These are phyloP conservation scores for Barnettozyma populi DNA, from an alignment of 805 yeast genomes.

Conservation along the genomic window DNA sequence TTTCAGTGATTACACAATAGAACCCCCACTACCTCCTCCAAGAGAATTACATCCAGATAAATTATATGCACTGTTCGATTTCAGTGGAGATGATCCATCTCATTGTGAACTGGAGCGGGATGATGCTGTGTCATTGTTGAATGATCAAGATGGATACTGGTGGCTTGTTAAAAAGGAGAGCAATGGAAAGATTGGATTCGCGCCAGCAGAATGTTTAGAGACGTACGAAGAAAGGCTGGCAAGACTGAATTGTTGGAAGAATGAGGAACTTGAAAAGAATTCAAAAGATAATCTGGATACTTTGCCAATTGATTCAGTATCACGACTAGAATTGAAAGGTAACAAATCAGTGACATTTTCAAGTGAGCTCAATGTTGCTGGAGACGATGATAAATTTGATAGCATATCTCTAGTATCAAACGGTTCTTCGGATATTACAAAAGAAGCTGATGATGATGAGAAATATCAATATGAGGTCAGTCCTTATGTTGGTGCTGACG, in stretches of 20 bases:
- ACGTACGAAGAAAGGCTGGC: conserved; percentile 90
- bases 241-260: conserved; percentile 84
- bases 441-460: not conserved
- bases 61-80: conserved; percentile 81
- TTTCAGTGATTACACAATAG: conserved; percentile 35
- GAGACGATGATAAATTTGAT: conserved; percentile 8
- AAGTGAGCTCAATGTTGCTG: conserved; percentile 13
- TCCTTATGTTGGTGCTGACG: conserved; percentile 14
- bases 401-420: not conserved
- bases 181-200: conserved; percentile 81
- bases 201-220: conserved; percentile 94
- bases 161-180: conserved; percentile 69
- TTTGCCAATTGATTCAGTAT: conserved; percentile 1
- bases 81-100: conserved; percentile 87
- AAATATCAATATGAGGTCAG: conserved; percentile 7
- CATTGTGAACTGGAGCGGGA: conserved; percentile 78
- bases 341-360: conserved; percentile 23
- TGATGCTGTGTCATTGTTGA: conserved; percentile 75
- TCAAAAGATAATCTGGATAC: conserved; percentile 13
- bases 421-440: not conserved
- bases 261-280: conserved; percentile 49
- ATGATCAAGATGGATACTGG: conserved; percentile 94
- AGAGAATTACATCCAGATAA: conserved; percentile 76
- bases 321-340: conserved; percentile 2
- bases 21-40: conserved; percentile 52